Evolutionary conservation across 2,329 filamentous ascomycete genomes (phyloP).

Genomic region (Tricladium varicosporioides): DNA sequence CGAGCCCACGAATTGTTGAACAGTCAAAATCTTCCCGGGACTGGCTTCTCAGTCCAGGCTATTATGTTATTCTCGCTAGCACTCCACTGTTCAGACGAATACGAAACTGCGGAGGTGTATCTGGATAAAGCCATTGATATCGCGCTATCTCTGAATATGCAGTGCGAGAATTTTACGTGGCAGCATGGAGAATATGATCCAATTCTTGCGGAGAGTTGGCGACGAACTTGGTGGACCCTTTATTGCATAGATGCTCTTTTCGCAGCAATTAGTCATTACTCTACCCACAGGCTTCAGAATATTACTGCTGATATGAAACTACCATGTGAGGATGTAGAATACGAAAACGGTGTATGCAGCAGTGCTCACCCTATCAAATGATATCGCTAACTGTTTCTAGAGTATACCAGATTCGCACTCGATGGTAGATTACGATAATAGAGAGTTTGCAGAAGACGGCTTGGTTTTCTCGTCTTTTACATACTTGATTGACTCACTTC

Average conservation of each 20-base stretch:
- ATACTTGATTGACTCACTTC: conserved; percentile 63
- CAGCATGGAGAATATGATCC: conserved; percentile 46
- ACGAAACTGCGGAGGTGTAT: conserved; percentile 25
- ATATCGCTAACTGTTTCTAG: conserved; percentile 26
- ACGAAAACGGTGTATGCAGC: conserved; percentile 42
- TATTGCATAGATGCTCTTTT: conserved; percentile 58
- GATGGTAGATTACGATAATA: conserved; percentile 59
- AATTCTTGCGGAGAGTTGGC: conserved; percentile 55
- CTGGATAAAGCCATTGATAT: conserved; percentile 51
- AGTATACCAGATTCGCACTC: conserved; percentile 43
- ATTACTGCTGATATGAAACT: conserved; percentile 55
- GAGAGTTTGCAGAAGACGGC: conserved; percentile 56
- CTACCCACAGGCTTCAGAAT: conserved; percentile 41
- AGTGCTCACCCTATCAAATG: conserved; percentile 12
- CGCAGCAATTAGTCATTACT: conserved; percentile 18
- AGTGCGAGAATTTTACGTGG: conserved; percentile 51
- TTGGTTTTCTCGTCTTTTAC: conserved; percentile 62
- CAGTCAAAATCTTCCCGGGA: conserved; percentile 8
- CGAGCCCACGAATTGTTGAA: conserved; percentile 7
- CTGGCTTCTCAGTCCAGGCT: conserved; percentile 34
- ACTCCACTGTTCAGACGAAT: conserved; percentile 35
- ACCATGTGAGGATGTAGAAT: conserved; percentile 63
- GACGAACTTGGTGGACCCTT: conserved; percentile 72
- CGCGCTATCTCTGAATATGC: conserved; percentile 58
- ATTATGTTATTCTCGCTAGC: conserved; percentile 36